Conservation (phyloP, 495 filamentous ascomycete genomes). For the Thozetella sp. region DNA sequence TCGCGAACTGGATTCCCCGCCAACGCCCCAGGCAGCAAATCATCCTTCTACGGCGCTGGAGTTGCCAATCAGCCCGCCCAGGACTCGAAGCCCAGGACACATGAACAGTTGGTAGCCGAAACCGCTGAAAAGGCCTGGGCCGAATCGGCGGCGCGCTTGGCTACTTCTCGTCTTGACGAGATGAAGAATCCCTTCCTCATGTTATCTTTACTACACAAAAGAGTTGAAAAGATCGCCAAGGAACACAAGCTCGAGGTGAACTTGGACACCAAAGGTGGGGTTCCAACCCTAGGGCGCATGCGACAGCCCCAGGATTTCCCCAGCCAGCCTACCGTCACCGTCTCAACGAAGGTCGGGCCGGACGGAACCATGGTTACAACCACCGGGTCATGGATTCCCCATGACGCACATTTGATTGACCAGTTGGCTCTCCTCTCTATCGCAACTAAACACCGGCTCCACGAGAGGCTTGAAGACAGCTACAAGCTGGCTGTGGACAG, state of each 20-base stretch:
- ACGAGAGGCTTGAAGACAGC: conserved; percentile 71
- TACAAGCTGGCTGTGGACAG: conserved; percentile 64
- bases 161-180: conserved; percentile 46
- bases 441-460: conserved; percentile 70
- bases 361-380: conserved; percentile 59
- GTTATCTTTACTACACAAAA: conserved; percentile 44
- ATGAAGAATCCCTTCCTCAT: conserved; percentile 36
- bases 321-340: conserved; percentile 31
- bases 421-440: conserved; percentile 76
- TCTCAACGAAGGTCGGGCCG: conserved; percentile 38
- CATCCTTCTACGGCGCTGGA: conserved; percentile 61
- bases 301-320: conserved; percentile 55
- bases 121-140: conserved; percentile 47
- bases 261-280: conserved; percentile 45
- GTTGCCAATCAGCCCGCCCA: conserved; percentile 56
- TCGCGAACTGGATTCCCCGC: conserved; percentile 47
- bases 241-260: conserved; percentile 60
- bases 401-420: conserved; percentile 68
- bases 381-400: conserved; percentile 65
- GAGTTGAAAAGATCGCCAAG: conserved; percentile 60
- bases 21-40: conserved; percentile 43
- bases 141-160: conserved; percentile 41
- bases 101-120: conserved; percentile 52
- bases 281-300: conserved; percentile 36
- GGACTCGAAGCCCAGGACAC: conserved; percentile 41